Conservation (phyloP, 257 asterid species). For the Thymus quinquecostatus region DNA sequence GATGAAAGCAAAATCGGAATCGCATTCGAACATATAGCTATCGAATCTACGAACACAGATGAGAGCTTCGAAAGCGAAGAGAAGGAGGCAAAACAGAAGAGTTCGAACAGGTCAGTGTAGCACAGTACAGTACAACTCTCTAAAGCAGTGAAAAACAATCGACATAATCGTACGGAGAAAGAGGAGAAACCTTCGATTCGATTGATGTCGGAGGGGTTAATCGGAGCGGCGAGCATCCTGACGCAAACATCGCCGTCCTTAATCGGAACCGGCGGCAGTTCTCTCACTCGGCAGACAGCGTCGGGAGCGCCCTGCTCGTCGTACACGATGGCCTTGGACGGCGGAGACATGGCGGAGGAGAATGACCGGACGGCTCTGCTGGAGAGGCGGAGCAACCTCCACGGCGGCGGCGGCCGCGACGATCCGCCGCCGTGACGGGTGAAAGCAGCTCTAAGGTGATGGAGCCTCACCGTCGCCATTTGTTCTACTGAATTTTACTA, state of each 20-base stretch:
- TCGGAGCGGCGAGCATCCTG: constrained; percentile 93
- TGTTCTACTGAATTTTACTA: constrained; percentile 13
- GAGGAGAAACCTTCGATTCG: constrained; percentile 72
- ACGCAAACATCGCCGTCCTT: constrained; percentile 86
- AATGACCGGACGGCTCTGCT: constrained; percentile 46
- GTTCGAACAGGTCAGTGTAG: neutral
- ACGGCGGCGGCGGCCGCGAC: constrained; percentile 27
- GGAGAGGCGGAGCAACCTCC: constrained; percentile 28
- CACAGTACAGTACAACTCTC: neutral
- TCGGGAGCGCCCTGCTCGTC: constrained; percentile 90
- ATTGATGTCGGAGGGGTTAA: constrained; percentile 95
- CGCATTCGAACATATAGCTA: neutral
- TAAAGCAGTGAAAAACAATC: constrained; percentile 7
- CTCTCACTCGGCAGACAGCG: constrained; percentile 66
- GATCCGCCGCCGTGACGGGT: constrained; percentile 36
- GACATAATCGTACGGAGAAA: neutral
- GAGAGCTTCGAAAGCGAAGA: neutral
- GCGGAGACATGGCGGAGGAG: constrained; percentile 72
- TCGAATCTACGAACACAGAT: neutral
- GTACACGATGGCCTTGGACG: constrained; percentile 87
- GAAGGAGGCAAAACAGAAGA: neutral
- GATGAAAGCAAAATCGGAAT: neutral
- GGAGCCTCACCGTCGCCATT: constrained; percentile 53
- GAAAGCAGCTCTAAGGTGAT: constrained; percentile 39
- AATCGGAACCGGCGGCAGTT: constrained; percentile 74